Evolutionary conservation across 2,329 filamentous ascomycete genomes (phyloP), one percentile per base, ranked within the genome.

Genomic region (Whalleya microplaca): DNA sequence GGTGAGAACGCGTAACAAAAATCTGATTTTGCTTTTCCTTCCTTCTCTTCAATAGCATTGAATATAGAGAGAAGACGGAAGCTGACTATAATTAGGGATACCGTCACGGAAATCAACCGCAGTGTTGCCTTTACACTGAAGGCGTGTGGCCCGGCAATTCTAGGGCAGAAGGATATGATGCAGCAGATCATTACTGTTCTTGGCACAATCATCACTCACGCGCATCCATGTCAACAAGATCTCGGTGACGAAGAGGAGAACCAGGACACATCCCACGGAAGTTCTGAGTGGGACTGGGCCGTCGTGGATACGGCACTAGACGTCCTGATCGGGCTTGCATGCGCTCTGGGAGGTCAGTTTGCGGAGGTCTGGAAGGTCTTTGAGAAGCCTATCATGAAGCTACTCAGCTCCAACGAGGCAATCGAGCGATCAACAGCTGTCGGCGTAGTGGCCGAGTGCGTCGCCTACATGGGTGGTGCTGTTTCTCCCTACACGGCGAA

Each of bases 201-300:
- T 54, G 82, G 86, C 58, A 82, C 89, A 48, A 87, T 98, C 70
- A 89, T 98, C 69, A 94, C 89, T 61, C 93, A 94, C 76, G 88
- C 90, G 61, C 95, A 99, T 77, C 88, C 91, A 54, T 97, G 92
- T 80, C 95, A 99, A 77, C 86, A 94, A 70, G 94, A 97, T 70
- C 85, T 96, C 20, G 91, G 89, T 45, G 89, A 90, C 58, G 88
- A 91, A 59, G 89, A 91, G 53, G 92, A 94, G 66, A 85, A 89
- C 60, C 83, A 86, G 53, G 86, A 87, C n/a, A 80, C 87, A 9
- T 85, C 90, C 53, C 79, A 79, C 51, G 94, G 92, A 72, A 90
- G 89, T 27, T 96, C 94, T 2, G 95, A 99, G 78, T 96, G 96
- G 69, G 95, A 98, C 79, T 98, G 95, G 95, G 85, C 97, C 18